Evolutionary conservation across 2,329 filamentous ascomycete genomes (phyloP).

Genomic region (Penicillium sp.): DNA sequence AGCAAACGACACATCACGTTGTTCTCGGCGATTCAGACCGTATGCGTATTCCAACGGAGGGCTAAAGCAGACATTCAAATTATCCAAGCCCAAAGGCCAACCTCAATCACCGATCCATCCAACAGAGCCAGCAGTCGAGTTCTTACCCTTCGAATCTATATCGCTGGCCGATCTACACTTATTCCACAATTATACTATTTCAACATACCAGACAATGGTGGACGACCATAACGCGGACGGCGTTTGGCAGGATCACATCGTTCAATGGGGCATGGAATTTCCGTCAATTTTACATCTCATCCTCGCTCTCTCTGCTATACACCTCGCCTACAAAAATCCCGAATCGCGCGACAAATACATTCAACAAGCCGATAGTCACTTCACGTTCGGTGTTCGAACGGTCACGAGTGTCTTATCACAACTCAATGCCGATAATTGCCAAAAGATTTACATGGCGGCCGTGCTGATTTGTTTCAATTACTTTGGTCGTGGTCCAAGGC

Average conservation of each 20-base stretch:
- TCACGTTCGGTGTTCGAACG: conserved; percentile 40
- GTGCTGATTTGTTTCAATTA: conserved; percentile 40
- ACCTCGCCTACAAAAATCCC: conserved; percentile 31
- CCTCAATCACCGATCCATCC: neutral
- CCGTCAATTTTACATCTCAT: conserved; percentile 41
- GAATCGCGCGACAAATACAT: conserved; percentile 26
- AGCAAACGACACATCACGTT: neutral
- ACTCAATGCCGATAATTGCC: conserved; percentile 35
- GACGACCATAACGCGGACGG: conserved; percentile 27
- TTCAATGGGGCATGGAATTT: conserved; percentile 35
- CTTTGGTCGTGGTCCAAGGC: conserved; percentile 37
- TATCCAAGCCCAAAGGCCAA: conserved; percentile 2
- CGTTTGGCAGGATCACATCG: conserved; percentile 38
- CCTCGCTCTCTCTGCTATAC: conserved; percentile 37
- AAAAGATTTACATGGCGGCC: conserved; percentile 38
- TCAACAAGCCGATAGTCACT: conserved; percentile 37
- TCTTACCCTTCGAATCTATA: conserved; percentile 21
- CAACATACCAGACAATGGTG: conserved; percentile 32
- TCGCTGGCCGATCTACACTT: conserved; percentile 37
- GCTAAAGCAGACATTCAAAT: conserved; percentile 18
- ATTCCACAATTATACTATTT: conserved; percentile 38
- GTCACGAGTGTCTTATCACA: conserved; percentile 35
- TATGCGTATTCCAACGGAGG: conserved; percentile 18
- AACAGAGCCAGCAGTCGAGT: conserved; percentile 24
- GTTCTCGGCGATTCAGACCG: conserved; percentile 24